Evolutionary conservation across 108 stramenopile genomes (phyloP).

Genomic region (Nannochloropsis gaditana): DNA sequence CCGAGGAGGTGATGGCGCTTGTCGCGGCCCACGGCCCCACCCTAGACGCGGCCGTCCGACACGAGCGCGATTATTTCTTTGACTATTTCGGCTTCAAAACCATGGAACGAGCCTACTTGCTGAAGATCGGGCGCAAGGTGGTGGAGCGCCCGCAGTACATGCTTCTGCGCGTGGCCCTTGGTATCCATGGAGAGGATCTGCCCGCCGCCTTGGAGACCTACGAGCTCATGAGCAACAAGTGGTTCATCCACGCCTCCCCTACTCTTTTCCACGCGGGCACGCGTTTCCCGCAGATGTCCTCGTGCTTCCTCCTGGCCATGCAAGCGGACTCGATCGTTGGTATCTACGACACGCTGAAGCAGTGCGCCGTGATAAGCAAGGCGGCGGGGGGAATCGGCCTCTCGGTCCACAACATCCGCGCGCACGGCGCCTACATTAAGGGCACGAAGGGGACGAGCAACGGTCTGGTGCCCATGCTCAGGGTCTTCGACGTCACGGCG

Average conservation of each 20-base stretch:
- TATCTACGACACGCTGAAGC: conserved; percentile 98
- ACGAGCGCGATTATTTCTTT: conserved; percentile 50
- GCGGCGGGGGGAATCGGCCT: conserved; percentile 98
- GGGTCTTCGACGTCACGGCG: conserved; percentile 98
- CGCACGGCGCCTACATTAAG: conserved; percentile 81
- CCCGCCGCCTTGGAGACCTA: conserved; percentile 86
- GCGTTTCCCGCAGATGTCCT: conserved; percentile 90
- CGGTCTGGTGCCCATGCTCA: conserved; percentile 98
- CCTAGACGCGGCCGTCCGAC: conserved; percentile 37
- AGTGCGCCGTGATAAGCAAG: conserved; percentile 97
- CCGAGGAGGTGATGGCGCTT: conserved; percentile 28
- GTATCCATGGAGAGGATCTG: conserved; percentile 92
- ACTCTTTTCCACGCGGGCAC: conserved; percentile 98
- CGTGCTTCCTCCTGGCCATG: conserved; percentile 89
- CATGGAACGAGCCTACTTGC: conserved; percentile 75
- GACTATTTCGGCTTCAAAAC: conserved; percentile 99
- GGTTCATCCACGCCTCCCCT: conserved; percentile 98
- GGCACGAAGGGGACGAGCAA: conserved; percentile 97
- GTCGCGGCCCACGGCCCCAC: conserved; percentile 12
- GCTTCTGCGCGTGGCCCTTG: conserved; percentile 95
- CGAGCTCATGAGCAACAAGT: conserved; percentile 78
- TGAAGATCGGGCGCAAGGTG: conserved; percentile 81
- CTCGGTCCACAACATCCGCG: conserved; percentile 87
- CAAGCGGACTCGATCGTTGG: conserved; percentile 97
- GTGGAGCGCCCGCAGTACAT: conserved; percentile 96